A percentile compares a stretch with the other conserved stretches of the same genome.
Evolutionary conservation across 2,329 filamentous ascomycete species (phyloP).

Genomic region (Zymoseptoria tritici): DNA sequence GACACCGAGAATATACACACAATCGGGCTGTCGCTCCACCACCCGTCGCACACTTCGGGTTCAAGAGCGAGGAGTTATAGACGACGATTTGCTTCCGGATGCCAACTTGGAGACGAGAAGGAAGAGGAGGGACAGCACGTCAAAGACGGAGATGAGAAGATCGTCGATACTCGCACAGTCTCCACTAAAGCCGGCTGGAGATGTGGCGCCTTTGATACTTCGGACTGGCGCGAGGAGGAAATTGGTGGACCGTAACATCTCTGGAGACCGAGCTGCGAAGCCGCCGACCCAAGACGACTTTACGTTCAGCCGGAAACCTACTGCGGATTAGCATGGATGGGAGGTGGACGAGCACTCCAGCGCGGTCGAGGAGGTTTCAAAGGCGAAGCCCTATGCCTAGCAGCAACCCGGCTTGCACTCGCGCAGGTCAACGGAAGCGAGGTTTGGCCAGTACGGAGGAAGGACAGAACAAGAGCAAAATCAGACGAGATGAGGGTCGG

Average conservation of each 20-base stretch:
- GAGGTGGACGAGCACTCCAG: slow-evolving; percentile 10
- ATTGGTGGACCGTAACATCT: slow-evolving; percentile 45
- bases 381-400: no score
- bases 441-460: no score
- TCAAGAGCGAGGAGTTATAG: slow-evolving; percentile 28
- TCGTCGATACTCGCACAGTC: slow-evolving; percentile 37
- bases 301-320: slow-evolving; percentile 37
- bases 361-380: slow-evolving; percentile 18
- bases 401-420: no score
- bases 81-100: no score
- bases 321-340: slow-evolving; percentile 6
- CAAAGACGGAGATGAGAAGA: slow-evolving; percentile 35
- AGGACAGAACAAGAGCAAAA: no score
- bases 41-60: slow-evolving; percentile 47
- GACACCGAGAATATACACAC: slow-evolving; percentile 43
- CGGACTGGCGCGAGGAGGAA: slow-evolving; percentile 51
- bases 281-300: slow-evolving; percentile 37
- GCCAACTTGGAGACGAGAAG: no score
- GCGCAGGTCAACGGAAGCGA: no score
- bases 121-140: slow-evolving; percentile 43
- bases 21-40: slow-evolving; percentile 57
- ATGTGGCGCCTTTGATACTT: slow-evolving; percentile 28
- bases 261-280: slow-evolving; percentile 31
- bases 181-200: slow-evolving; percentile 26
- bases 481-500: no score